Evolutionary conservation across 2,329 filamentous ascomycete genomes (phyloP).

Genomic region (Helotiales sp.): DNA sequence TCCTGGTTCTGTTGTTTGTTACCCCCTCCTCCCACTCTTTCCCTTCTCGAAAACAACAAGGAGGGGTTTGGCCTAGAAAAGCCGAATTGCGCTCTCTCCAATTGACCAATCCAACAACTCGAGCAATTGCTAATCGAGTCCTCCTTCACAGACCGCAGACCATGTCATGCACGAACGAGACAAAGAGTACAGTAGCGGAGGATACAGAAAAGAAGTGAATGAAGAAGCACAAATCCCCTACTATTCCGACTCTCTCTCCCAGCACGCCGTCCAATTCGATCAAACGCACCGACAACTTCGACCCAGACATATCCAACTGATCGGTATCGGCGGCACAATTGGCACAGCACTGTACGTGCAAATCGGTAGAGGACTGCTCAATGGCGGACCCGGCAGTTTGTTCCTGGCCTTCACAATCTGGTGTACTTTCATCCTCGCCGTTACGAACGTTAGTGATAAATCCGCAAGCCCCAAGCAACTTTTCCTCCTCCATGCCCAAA

Average conservation of each 20-base stretch:
- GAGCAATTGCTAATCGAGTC: background rate
- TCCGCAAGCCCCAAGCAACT: conserved; percentile 45
- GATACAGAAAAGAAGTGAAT: conserved; percentile 28
- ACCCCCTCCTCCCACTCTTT: background rate
- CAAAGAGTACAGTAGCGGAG: conserved; percentile 11
- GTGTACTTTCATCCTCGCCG: conserved; percentile 64
- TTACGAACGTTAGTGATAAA: conserved; percentile 56
- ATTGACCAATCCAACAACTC: background rate
- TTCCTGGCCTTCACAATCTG: conserved; percentile 65
- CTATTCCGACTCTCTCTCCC: conserved; percentile 23
- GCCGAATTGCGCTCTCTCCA: background rate
- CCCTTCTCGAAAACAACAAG: background rate
- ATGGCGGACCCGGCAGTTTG: conserved; percentile 63
- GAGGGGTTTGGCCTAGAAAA: background rate
- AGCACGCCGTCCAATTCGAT: conserved; percentile 22
- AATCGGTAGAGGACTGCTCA: conserved; percentile 62
- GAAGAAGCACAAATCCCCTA: conserved; percentile 29
- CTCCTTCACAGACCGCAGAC: conserved; percentile 13
- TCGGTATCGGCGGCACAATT: conserved; percentile 67
- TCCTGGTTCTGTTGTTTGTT: conserved; percentile 23
- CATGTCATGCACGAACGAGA: conserved; percentile 25
- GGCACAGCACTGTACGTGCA: conserved; percentile 59
- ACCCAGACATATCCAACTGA: conserved; percentile 46
- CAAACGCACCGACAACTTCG: conserved; percentile 47
- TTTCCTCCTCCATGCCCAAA: conserved; percentile 27